Conservation (phyloP, 768 basidiomycete species). For the Macrolepiota fuliginosa region DNA sequence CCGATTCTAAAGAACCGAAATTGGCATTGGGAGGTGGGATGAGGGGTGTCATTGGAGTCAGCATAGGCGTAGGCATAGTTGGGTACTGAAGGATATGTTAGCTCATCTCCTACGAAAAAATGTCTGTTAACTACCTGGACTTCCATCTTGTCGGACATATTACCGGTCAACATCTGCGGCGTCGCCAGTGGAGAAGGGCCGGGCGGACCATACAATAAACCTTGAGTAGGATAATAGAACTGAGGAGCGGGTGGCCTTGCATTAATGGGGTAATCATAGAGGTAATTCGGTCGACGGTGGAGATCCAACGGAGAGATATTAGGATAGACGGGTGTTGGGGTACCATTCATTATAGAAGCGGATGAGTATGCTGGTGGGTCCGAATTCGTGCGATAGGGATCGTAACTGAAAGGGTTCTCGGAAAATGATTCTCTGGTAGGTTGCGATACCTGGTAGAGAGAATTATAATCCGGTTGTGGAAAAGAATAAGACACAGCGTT, state of each 20-base stretch:
- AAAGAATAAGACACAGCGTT: background rate
- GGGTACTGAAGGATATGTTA: background rate
- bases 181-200: constrained; percentile 7
- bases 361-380: constrained; percentile 11
- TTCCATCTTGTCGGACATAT: constrained; percentile 11
- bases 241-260: constrained; percentile 8
- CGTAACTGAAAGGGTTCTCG: constrained; percentile 10
- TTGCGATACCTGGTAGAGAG: background rate
- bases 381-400: constrained; percentile 10
- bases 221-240: constrained; percentile 14
- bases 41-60: constrained; percentile 5
- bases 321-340: background rate
- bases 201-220: constrained; percentile 6
- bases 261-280: constrained; percentile 9
- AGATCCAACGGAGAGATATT: constrained; percentile 6
- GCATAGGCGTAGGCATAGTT: constrained; percentile 6
- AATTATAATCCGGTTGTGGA: constrained; percentile 5
- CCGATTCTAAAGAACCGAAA: constrained; percentile 31
- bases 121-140: constrained; percentile 1
- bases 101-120: background rate
- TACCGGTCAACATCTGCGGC: constrained; percentile 1
- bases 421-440: background rate
- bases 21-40: constrained; percentile 32
- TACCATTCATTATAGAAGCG: constrained; percentile 1
- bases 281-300: constrained; percentile 7